Evolutionary conservation across 768 basidiomycete species (phyloP), one percentile per base, ranked within the genome.

Genomic region (Exsudoporus frostii): DNA sequence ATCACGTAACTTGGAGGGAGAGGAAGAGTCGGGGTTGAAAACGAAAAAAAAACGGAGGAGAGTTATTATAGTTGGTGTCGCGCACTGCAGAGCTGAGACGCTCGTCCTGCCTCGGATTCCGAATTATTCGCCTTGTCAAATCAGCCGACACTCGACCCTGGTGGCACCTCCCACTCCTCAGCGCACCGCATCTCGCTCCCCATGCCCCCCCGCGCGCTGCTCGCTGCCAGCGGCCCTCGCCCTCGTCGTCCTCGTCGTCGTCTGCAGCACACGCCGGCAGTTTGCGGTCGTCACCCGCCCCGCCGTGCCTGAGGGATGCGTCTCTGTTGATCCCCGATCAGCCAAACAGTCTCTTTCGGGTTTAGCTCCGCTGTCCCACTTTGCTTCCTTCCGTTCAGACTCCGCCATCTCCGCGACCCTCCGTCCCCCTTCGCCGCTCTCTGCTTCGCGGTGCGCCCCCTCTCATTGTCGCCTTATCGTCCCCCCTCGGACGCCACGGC

Each of bases 241-340:
- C 24, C 32, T 20, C 27, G 33, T 27, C 15, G 14, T n/a, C 13
- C 34, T 19, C 43, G 25, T 25, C 25, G 25, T 25, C 25, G 25
- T 3, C 25, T 6, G 25, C 25, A 6, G 25, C 6, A 3, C 9
- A 8, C 29, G 24, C 37, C 67, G 68, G 68, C 68, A 70, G 33
- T 50, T 62, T 60, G 64, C 68, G 68, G 62, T 60, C 45, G 67
- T 57, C 48, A 53, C 50, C 54, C 60, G 51, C 56, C 48, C 61
- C 68, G 57, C 41, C 29, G 71, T 70, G 59, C 69, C 69, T 70
- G 48, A 55, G 51, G 57, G 54, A 58, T 66, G 64, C 53, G 67
- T 68, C 73, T 75, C 70, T 70, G 69, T 75, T 83, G 82, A 83
- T 83, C 82, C 79, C 80, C 75, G 79, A 83, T 83, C 82, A 83